A percentile compares a stretch with the other conserved stretches of the same genome.
Evolutionary conservation across 2,329 filamentous ascomycete genomes (phyloP).

Genomic region (Neonectria sp.): DNA sequence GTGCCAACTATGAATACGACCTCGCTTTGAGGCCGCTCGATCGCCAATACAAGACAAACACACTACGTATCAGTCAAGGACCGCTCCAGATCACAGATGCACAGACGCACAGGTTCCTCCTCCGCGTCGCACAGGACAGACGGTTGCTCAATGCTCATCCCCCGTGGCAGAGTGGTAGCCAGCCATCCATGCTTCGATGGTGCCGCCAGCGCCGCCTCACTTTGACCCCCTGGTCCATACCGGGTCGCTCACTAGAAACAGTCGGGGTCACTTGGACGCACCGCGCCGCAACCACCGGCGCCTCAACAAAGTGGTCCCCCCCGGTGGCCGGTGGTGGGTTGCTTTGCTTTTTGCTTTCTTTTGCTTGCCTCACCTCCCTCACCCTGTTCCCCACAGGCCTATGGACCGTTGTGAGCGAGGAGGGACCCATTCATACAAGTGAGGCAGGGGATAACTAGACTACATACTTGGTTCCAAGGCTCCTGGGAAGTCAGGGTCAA

Average conservation of each 20-base stretch:
- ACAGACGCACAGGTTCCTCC: background rate
- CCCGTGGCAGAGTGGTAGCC: constrained; percentile 32
- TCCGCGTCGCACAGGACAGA: background rate
- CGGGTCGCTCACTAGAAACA: background rate
- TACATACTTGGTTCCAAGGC: background rate
- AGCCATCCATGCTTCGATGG: constrained; percentile 29
- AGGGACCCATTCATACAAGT: background rate
- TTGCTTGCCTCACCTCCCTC: background rate
- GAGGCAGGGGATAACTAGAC: background rate
- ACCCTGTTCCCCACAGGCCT: background rate
- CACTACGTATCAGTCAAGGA: background rate
- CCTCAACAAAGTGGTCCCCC: constrained; percentile 23
- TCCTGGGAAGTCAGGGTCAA: background rate
- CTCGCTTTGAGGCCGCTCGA: background rate
- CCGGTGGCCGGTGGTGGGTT: background rate
- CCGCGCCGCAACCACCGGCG: constrained; percentile 14
- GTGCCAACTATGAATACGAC: background rate
- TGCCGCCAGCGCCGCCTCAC: constrained; percentile 36
- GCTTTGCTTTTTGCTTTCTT: background rate
- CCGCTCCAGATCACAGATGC: background rate
- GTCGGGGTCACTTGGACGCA: constrained; percentile 13
- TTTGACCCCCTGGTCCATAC: constrained; percentile 18
- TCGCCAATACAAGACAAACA: background rate
- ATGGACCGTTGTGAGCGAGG: background rate
- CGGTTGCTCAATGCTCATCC: constrained; percentile 22